Evolutionary conservation across 208 protist species (phyloP), one percentile per base, ranked within the genome.

Genomic region (Trypanosoma conorhini): DNA sequence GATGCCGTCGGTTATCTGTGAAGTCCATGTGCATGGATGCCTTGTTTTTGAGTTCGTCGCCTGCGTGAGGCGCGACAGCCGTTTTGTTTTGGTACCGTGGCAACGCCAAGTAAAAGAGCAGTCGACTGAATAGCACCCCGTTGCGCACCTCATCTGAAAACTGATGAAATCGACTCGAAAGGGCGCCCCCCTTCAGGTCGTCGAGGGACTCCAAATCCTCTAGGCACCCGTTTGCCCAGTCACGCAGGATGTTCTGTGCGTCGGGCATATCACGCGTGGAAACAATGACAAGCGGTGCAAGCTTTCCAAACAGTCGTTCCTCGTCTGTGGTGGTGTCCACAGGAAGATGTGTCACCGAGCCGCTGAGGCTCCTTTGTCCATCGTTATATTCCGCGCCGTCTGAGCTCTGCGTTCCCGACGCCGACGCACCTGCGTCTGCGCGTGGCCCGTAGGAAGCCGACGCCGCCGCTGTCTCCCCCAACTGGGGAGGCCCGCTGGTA

Each of bases 141-240:
- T 82, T 94, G 38, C 89, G 85, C 30, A 79, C 71, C 72, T 96
- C 91, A 58, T 94, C 85, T n/a, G 81, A 89, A 69, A 96, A 93
- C 66, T 72, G 77, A 54, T 51, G 54, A 72, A 95, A 89, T 62
- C 89, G 87, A 56, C 64, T 70, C 8, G 91, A 83, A 17, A 94
- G 71, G 9, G 85, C 74, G 30, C 86, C 87, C 33, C 88, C 89
- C 61, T 86, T 87, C 26, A 95, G 62, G 72, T 94, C 87, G 55
- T 96, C 92, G 22, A 96, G 82, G 26, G 67, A 76, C 69, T 95
- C 80, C 38, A 96, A 74, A 54, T 95, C 89, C 40, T 94, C 82
- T 15, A 96, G 82, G 67, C 88, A 94, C 62, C 78, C 81, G 69
- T 96, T 96, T 35, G 81, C 84, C 92, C 92, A 96, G 81, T 96